Percentiles rank a stretch among this genome's conserved stretches.
Conservation (phyloP, 176 grass and related monocot species). For the Aegilops sharonensis region DNA sequence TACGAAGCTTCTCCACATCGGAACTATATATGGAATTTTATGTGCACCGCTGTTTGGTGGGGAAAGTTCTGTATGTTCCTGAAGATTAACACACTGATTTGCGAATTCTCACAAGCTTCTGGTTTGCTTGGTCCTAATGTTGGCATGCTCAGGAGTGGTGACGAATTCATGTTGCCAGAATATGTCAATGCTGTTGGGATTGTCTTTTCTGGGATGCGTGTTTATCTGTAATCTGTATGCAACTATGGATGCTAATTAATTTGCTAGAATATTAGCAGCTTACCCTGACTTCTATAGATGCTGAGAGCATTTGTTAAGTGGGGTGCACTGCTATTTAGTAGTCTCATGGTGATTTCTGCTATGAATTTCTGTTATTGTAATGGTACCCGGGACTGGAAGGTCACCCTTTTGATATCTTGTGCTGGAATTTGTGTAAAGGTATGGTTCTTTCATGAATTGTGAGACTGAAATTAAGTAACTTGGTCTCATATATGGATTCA, state of each 20-base stretch:
- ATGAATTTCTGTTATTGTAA: neutral
- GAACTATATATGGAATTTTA: neutral
- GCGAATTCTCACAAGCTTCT: neutral
- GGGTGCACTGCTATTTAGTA: neutral
- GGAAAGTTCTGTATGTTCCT: neutral
- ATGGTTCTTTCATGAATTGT: neutral
- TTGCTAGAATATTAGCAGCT: neutral
- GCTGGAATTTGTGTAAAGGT: neutral
- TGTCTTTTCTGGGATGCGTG: neutral
- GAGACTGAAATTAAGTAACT: neutral
- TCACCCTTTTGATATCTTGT: neutral
- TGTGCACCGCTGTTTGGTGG: neutral
- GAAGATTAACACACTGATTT: neutral
- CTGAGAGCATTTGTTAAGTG: neutral
- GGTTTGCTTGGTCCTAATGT: neutral
- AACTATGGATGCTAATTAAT: neutral
- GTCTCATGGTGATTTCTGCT: neutral
- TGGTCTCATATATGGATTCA: neutral
- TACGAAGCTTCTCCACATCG: neutral
- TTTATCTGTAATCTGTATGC: neutral
- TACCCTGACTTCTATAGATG: neutral
- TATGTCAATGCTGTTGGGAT: neutral
- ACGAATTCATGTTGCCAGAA: too few species aligned
- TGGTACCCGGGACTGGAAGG: neutral
- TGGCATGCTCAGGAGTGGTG: neutral